Evolutionary conservation across 768 basidiomycete species (phyloP), one percentile per base, ranked within the genome.

Genomic region (Psilocybe cubensis): DNA sequence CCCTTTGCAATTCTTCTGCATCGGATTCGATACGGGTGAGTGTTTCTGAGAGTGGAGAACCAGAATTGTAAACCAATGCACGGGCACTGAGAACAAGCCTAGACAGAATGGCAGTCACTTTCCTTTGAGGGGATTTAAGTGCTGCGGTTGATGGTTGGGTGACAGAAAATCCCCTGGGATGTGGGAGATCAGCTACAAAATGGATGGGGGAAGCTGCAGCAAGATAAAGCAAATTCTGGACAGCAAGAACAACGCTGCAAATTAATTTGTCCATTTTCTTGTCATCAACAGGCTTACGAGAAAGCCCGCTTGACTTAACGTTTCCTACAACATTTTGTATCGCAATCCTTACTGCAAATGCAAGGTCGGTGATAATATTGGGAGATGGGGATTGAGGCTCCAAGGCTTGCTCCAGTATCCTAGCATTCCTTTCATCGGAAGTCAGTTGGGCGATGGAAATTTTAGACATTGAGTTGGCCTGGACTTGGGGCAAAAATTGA

Each of bases 81-180:
- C 96, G 88, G 17, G 92, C 87, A 6, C 91, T 92, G 3, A 97
- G 83, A 28, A 96, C 91, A 25, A 98, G 79, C 68, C 95, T 89
- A n/a, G 92, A 95, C 9, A 96, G 77, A 1, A 92, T 94, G 7
- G 93, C 91, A 1, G 93, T 92, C 25, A 96, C 88, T 64, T 92
- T 92, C 52, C 92, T 81, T 56, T 93, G 92, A 0, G 86, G 85
- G 4, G 88, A 87, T 70, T 92, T 93, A 35, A 94, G 76, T 6
- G 83, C 80, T 9, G 79, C 69, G 7, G 81, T 71, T 9, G 72
- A 69, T 25, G 79, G 65, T 55, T 74, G 74, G 20, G 70, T 64
- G 61, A 83, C 80, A 47, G 80, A 79, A 14, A 74, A 70, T 54
- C 79, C 81, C 11, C 74, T 79, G 38, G 81, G 83, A 43, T 12